These are phyloP conservation scores for Dictyostelium discoideum DNA, from an alignment of 78 protist genomes.

Conservation along the genomic window DNA sequence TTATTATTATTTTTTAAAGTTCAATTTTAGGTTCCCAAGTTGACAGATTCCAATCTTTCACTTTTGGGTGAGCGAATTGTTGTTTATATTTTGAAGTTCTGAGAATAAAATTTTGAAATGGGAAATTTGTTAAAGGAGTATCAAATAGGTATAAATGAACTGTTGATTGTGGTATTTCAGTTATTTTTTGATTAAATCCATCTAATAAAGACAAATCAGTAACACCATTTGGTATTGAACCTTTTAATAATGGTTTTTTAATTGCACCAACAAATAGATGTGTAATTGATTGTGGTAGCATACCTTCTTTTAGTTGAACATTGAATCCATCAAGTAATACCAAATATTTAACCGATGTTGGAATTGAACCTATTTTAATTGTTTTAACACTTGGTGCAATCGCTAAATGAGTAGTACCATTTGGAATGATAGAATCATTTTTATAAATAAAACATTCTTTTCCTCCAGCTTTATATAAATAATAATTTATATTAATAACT, in stretches of 20 bases:
- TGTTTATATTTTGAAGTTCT: too few species aligned
- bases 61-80: too few species aligned
- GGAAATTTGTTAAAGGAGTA: background rate
- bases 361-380: background rate
- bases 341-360: background rate
- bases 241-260: background rate
- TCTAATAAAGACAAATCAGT: background rate
- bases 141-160: background rate
- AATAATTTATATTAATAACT: too few species aligned
- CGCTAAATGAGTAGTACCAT: background rate
- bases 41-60: too few species aligned
- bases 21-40: too few species aligned
- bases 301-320: background rate
- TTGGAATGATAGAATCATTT: background rate
- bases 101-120: background rate
- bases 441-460: too few species aligned
- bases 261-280: background rate
- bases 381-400: too few species aligned
- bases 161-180: background rate
- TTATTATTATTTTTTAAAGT: too few species aligned
- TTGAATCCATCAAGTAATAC: background rate
- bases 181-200: background rate
- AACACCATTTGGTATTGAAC: background rate
- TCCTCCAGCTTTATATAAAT: background rate
- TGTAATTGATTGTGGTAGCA: background rate